Base-by-base conservation (phyloP, 2,329 filamentous ascomycete genomes). In the Macroventuria anomochaeta region DNA sequence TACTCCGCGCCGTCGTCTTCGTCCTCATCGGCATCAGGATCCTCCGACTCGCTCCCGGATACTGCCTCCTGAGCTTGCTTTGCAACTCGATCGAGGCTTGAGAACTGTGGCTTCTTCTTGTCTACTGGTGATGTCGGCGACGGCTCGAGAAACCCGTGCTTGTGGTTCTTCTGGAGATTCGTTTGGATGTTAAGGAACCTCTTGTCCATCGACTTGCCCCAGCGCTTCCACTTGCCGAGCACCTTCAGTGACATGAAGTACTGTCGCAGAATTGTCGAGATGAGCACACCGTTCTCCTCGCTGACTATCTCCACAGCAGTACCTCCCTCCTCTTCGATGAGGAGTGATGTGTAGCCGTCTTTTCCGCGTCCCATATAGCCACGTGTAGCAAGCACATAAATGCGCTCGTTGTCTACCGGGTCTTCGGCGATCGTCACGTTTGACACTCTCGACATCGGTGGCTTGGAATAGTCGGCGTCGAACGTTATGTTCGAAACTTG, bases 291-390 rank as follows among this genome's bases (percentile, higher is more conserved):
- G 62, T 90, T 93, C 70, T 97, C 92, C 67, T 96, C 91, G 25
- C 86, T 87, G 5, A 96, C 87, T 13, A 96, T 77, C 69, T 93
- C 90, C 62, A 91, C 86, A 1, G 88, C 89, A 3, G 83, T 77
- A 13, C 91, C 91, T 21, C 92, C 92, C 72, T 91, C 88, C 3
- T 87, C 84, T 61, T 88, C 77, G 26, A 91, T 85, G n/a, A 93
- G 82, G 1, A 96, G 81, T 39, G 87, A 87, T 2, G 83, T 84
- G 74, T 89, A 96, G 2, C 92, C 92, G 62, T 96, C 92, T 73
- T 93, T 95, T 17, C 92, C 92, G 29, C 90, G 84, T 3, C 84
- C 88, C 91, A 96, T 96, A 70, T 96, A 97, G 0, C 90, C 91
- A 50, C 92, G 80, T 0, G 92, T 97, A 7, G 88, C 88, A 2